These are phyloP conservation scores for Metschnikowia gelsemii DNA, from an alignment of 805 yeast species.

Conservation along the genomic window DNA sequence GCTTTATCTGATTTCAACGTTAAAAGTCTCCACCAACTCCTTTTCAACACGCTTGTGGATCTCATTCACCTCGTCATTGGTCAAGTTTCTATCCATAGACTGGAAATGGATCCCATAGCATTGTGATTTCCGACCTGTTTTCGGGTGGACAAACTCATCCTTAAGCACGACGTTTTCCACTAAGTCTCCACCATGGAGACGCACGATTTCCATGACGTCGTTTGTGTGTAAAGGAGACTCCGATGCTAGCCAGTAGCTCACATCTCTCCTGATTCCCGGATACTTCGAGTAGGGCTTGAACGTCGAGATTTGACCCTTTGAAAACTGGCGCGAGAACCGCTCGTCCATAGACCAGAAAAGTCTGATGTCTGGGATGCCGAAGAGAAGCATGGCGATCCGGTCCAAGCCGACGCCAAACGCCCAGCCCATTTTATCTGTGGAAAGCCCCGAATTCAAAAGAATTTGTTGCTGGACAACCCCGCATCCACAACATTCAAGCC, in stretches of 20 bases:
- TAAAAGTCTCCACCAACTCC: constrained; percentile 50
- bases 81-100: constrained; percentile 90
- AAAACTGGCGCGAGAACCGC: constrained; percentile 73
- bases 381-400: constrained; percentile 90
- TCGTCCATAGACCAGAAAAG: constrained; percentile 87
- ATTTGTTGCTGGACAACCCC: constrained; percentile 85
- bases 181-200: constrained; percentile 79
- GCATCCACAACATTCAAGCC: constrained; percentile 97
- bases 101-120: constrained; percentile 92
- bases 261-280: constrained; percentile 83
- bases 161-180: constrained; percentile 80
- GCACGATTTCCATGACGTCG: constrained; percentile 90
- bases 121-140: constrained; percentile 69
- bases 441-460: constrained; percentile 65
- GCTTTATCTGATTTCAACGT: constrained; percentile 51
- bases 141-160: constrained; percentile 85
- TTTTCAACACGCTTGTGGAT: constrained; percentile 66
- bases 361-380: constrained; percentile 94
- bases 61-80: constrained; percentile 78
- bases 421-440: constrained; percentile 76
- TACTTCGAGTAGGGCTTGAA: constrained; percentile 89
- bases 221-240: constrained; percentile 63
- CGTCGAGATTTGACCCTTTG: constrained; percentile 58
- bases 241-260: constrained; percentile 84
- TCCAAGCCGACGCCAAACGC: constrained; percentile 97